Base-by-base conservation (phyloP, 176 grass and related monocot species). In the Oryza meridionalis region DNA sequence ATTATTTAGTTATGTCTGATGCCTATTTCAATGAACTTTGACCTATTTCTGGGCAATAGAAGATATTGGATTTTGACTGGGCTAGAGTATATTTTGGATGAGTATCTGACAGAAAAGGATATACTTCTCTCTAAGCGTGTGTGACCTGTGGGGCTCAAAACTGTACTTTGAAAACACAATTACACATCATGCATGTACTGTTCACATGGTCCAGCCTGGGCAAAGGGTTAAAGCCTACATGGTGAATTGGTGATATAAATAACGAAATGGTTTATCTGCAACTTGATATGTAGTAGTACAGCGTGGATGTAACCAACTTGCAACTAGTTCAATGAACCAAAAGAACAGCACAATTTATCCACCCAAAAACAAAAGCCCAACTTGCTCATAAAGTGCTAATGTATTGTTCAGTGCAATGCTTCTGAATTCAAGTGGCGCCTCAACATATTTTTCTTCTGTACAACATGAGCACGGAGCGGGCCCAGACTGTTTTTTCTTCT, bases 21-120 rank as follows among this genome's bases (percentile, higher is more conserved):
- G 17, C 69, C 73, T 35, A 44, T 44, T 44, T 88, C 42, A 5
- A 44, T 66, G 80, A 73, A 32, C 42, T 81, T 72, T 76, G 49
- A 19, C 49, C 77, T 46, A 69, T 59, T 35, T 29, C 27, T 33
- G 19, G 13, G 21, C 51, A 26, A 63, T 19, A 69, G 16, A 82
- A 22, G 58, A 45, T 33, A 11, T 80, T 75, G 35, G 11, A 4
- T 42, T 17, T 63, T 1, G 33, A 82, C 26, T 70, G 62, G 0
- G 58, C 47, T 62, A 17, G 4, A 67, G 58, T 62, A 62, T 62
- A 22, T 24, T n/a, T 59, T 0, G 17, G 19, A 59, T 59, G 53
- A 9, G 19, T n/a, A 7, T 19, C 15, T 17, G 1, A 55, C 51
- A 19, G 9, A 19, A 7, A 2, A 58, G 53, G 53, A 58, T 58